These are phyloP conservation scores for Aureobasidium sp. DNA, from an alignment of 2,329 filamentous ascomycete genomes.

Conservation along the genomic window DNA sequence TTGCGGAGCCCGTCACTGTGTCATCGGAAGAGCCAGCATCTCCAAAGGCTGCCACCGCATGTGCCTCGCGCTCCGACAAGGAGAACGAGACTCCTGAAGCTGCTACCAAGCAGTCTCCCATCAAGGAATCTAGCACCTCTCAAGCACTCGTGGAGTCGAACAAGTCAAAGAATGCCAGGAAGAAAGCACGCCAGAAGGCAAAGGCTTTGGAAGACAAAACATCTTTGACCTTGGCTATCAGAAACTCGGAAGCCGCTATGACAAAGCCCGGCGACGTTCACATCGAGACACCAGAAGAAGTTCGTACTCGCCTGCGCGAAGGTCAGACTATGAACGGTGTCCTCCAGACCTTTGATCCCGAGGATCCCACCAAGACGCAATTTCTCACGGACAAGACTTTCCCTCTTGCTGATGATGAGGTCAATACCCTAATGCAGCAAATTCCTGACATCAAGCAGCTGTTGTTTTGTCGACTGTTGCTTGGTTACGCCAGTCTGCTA, in stretches of 20 bases:
- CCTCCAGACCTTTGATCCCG: neutral
- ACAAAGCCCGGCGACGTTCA: neutral
- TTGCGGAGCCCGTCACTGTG: constrained; percentile 38
- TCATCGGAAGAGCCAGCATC: neutral
- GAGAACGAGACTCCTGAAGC: neutral
- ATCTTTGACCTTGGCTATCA: neutral
- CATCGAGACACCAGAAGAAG: constrained; percentile 9
- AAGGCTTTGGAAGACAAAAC: neutral
- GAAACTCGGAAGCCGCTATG: neutral
- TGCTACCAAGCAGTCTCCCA: neutral
- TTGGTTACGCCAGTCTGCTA: constrained; percentile 38
- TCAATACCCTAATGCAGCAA: constrained; percentile 26
- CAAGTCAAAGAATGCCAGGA: constrained; percentile 5
- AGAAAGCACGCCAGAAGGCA: constrained; percentile 9
- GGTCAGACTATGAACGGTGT: neutral
- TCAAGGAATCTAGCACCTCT: neutral
- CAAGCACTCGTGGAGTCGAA: neutral
- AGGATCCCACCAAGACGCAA: neutral
- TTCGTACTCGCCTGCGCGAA: constrained; percentile 1
- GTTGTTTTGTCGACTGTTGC: constrained; percentile 40
- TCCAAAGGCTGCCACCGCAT: neutral
- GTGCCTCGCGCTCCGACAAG: neutral
- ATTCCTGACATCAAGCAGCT: constrained; percentile 42
- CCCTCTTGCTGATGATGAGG: constrained; percentile 7
- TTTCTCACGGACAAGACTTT: constrained; percentile 7